Percentiles rank a stretch among this genome's conserved stretches.
phyloP scores from a whole-genome alignment of 2,329 filamentous ascomycete species.

The Pseudogymnoascus sp. region DNA sequence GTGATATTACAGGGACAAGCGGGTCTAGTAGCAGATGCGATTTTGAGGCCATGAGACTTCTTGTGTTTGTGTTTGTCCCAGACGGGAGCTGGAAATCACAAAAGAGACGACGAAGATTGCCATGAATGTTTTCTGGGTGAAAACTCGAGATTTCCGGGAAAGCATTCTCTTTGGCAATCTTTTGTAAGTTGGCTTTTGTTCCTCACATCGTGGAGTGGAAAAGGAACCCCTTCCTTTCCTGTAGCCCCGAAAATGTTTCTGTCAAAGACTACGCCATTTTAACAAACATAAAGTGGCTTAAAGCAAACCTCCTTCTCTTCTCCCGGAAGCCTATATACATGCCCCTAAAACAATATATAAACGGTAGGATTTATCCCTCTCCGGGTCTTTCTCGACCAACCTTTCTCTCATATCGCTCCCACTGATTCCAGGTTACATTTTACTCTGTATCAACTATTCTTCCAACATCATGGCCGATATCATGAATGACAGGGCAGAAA shows the following conservation, averaged over 20 bases:
- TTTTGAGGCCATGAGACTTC: background rate
- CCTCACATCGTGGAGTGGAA: background rate
- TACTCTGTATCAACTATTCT: background rate
- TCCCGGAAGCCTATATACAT: background rate
- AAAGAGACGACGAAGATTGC: background rate
- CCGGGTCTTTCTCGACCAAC: background rate
- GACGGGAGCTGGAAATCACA: background rate
- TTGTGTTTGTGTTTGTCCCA: background rate
- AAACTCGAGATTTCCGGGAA: background rate
- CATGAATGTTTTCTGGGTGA: background rate
- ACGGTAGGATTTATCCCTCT: background rate
- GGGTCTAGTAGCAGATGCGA: background rate
- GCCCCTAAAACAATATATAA: background rate
- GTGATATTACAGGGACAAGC: too few relatives aligned
- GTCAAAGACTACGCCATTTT: background rate
- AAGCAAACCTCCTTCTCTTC: background rate
- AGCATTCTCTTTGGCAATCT: background rate
- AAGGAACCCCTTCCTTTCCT: background rate
- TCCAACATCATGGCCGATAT: background rate
- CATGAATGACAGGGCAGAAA: background rate
- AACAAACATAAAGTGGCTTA: background rate
- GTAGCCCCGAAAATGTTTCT: background rate
- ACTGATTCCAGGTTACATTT: background rate
- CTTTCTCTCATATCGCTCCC: background rate
- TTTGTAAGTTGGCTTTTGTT: background rate